Evolutionary conservation across 345 rosid species (phyloP).

Genomic region (Murraya paniculata): DNA sequence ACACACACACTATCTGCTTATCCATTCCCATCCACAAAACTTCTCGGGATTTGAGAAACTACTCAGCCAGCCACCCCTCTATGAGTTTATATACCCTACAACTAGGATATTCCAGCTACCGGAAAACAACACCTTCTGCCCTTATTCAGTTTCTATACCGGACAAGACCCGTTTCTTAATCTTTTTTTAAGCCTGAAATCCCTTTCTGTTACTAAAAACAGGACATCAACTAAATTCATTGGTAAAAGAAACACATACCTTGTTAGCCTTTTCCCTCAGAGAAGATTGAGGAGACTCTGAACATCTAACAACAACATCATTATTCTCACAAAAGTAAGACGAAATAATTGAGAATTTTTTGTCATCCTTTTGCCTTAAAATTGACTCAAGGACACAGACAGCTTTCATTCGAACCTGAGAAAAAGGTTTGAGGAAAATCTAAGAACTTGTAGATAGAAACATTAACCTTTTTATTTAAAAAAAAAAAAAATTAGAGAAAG

Average conservation of each 20-base stretch:
- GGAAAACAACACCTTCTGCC: neutral
- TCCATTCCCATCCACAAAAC: neutral
- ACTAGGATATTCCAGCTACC: neutral
- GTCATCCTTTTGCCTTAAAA: slow-evolving; percentile 79
- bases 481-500: neutral
- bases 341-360: slow-evolving; percentile 55
- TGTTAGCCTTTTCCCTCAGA: slow-evolving; percentile 82
- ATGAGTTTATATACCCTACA: neutral
- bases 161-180: neutral
- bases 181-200: neutral
- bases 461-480: neutral
- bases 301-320: slow-evolving; percentile 60
- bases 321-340: slow-evolving; percentile 74
- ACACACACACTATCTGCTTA: neutral
- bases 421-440: neutral
- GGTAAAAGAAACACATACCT: slow-evolving; percentile 34
- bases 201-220: neutral
- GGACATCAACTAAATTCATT: neutral
- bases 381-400: slow-evolving; percentile 81
- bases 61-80: neutral
- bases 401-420: slow-evolving; percentile 92
- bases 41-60: neutral
- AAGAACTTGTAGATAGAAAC: neutral
- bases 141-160: neutral
- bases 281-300: slow-evolving; percentile 89